Base-by-base conservation (phyloP, 2,329 filamentous ascomycete species). In the Monosporascus sp. region DNA sequence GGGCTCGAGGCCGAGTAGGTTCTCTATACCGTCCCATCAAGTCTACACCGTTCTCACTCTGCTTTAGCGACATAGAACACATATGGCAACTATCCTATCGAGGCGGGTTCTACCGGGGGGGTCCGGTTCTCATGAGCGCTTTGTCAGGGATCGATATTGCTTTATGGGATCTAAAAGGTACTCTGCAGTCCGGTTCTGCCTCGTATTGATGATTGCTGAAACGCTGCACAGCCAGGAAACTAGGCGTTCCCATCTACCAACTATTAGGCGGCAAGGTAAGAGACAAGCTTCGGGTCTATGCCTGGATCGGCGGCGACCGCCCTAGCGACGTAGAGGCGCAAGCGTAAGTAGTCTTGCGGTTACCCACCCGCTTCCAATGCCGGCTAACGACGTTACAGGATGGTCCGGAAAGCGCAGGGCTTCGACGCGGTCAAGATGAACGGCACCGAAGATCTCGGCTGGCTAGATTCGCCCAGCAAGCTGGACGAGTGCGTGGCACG, bases 101-200 rank as follows among this genome's bases (percentile, higher is more conserved):
- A 43, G 74, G 80, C 43, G 82, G 82, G 0, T 93, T 92, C 68
- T 92, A 92, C 68, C 78, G 89, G 28, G 88, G 88, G 2, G 89
- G 88, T 0, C 86, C 88, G 0, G 88, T 92, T 9, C 86, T 92
- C 59, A 91, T 92, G 87, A 88, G 84, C 59, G 89, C 88, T 0
- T 70, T 92, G 17, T 82, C 87, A 0, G 89, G 89, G 2, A 82
- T 92, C 50, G 88, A 92, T 63, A 92, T 92, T 66, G 88, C 88
- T 0, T 72, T 91, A 0, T 92, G 88, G 88, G 88, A 91, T 69
- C 73, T 91, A 20, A 91, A 91, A 73, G 75, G 75, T 72, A 52
- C 5, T 11, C 26, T 35, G 37, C n/a, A 22, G 8, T 9, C 1
- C 11, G 1, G 17, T 26, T 45, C 0, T 15, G 2, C 4, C 24